Conservation (phyloP, 2,329 filamentous ascomycete species). For the Beauveria bassiana region DNA sequence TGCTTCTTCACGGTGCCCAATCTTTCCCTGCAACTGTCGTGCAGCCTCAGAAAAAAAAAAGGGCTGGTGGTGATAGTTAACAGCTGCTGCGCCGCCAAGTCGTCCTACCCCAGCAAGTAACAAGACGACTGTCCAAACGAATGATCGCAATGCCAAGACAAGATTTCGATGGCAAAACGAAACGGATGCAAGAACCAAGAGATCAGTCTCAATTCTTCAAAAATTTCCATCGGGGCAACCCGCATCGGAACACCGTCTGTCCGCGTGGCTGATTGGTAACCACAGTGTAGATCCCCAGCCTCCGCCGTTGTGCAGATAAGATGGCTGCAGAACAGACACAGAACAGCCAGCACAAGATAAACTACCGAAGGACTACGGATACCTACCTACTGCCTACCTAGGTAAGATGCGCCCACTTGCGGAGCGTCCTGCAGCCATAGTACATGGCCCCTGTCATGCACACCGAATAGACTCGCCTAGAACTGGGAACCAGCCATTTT, state of each 20-base stretch:
- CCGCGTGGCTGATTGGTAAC: constrained; percentile 1
- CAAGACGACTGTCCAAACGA: not conserved
- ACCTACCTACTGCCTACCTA: too few species aligned
- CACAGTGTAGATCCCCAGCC: constrained; percentile 1
- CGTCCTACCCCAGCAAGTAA: not conserved
- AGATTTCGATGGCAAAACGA: not conserved
- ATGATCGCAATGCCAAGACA: not conserved
- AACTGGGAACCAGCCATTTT: not conserved
- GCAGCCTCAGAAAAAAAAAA: not conserved
- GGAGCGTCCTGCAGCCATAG: not conserved
- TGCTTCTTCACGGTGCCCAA: not conserved
- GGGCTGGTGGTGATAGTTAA: not conserved
- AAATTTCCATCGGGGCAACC: not conserved
- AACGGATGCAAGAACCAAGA: not conserved
- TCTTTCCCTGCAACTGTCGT: not conserved
- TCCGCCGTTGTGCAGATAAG: constrained; percentile 3
- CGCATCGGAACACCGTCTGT: not conserved
- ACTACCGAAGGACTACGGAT: too few species aligned
- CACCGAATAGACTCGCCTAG: not conserved
- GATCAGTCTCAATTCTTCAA: not conserved
- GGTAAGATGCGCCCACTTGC: not conserved
- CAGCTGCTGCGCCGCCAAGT: not conserved
- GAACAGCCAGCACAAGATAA: not conserved
- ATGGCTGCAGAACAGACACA: not conserved
- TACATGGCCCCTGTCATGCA: not conserved